Evolutionary conservation across 768 basidiomycete genomes (phyloP).

Genomic region (Suillus variegatus): DNA sequence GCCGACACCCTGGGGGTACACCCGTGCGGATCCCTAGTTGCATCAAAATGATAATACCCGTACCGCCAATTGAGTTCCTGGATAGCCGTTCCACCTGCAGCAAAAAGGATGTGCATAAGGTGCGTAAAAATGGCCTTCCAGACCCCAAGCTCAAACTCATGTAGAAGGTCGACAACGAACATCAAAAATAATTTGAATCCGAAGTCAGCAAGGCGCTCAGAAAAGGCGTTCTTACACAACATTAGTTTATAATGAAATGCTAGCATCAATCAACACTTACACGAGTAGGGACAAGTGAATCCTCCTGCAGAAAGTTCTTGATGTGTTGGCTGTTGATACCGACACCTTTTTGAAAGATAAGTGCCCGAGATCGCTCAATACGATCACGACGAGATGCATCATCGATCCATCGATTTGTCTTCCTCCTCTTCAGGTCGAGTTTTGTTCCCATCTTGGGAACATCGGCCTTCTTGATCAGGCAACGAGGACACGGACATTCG

Average conservation of each 20-base stretch:
- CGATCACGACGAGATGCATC: not conserved
- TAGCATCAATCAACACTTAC: not conserved
- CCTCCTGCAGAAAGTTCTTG: not conserved
- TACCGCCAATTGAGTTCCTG: conserved; percentile 6
- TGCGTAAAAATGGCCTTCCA: conserved; percentile 33
- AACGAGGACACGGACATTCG: conserved; percentile 20
- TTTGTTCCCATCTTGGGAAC: conserved; percentile 1
- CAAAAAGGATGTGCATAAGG: conserved; percentile 9
- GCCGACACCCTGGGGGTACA: too few species aligned
- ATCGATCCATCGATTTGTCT: not conserved
- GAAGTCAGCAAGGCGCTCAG: not conserved
- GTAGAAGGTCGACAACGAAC: conserved; percentile 19
- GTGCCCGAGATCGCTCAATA: conserved; percentile 6
- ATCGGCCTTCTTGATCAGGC: conserved; percentile 11
- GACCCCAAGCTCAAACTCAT: conserved; percentile 24
- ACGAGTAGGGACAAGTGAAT: not conserved
- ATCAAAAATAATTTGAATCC: conserved; percentile 17
- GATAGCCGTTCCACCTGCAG: not conserved
- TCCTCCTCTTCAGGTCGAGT: not conserved
- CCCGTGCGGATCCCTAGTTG: too few species aligned
- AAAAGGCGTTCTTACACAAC: conserved; percentile 10
- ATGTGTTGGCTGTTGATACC: not conserved
- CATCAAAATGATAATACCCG: not conserved
- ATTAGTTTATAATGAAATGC: not conserved
- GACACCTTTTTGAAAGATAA: not conserved